Percentiles rank a stretch among this genome's conserved stretches.
Evolutionary conservation across 192 early-diverging fungal species (phyloP).

Genomic region (Linnemannia hyalina): DNA sequence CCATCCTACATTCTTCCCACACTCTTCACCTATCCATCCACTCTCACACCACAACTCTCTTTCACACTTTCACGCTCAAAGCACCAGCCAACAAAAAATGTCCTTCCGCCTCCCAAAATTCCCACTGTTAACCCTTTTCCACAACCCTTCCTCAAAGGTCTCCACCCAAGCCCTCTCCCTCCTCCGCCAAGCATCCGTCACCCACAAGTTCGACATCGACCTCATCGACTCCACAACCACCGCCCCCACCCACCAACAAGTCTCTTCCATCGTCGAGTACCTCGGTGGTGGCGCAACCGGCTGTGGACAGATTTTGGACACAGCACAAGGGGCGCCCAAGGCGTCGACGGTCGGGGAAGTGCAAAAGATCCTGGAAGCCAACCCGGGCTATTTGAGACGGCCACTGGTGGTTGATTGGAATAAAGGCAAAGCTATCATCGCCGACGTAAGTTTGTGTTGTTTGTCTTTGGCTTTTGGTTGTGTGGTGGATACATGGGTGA

Average conservation of each 20-base stretch:
- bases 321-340: conserved; percentile 23
- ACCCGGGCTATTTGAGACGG: conserved; percentile 37
- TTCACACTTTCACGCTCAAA: not conserved
- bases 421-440: conserved; percentile 46
- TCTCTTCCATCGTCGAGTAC: conserved; percentile 44
- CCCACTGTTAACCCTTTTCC: conserved; percentile 44
- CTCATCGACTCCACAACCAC: conserved; percentile 22
- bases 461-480: not conserved
- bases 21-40: not conserved
- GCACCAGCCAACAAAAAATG: conserved; percentile 11
- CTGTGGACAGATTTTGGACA: conserved; percentile 18
- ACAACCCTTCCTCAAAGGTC: conserved; percentile 30
- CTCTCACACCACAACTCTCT: not conserved
- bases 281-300: conserved; percentile 34
- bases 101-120: conserved; percentile 49
- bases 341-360: conserved; percentile 39
- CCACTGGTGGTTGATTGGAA: conserved; percentile 51
- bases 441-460: not conserved
- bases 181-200: conserved; percentile 31
- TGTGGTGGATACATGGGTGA: not conserved
- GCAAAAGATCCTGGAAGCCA: conserved; percentile 48
- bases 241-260: conserved; percentile 44
- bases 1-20: no score
- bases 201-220: conserved; percentile 36
- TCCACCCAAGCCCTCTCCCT: conserved; percentile 31